These are phyloP conservation scores for Pythium pectinolyticum DNA, from an alignment of 352 stramenopile species.

Conservation along the genomic window DNA sequence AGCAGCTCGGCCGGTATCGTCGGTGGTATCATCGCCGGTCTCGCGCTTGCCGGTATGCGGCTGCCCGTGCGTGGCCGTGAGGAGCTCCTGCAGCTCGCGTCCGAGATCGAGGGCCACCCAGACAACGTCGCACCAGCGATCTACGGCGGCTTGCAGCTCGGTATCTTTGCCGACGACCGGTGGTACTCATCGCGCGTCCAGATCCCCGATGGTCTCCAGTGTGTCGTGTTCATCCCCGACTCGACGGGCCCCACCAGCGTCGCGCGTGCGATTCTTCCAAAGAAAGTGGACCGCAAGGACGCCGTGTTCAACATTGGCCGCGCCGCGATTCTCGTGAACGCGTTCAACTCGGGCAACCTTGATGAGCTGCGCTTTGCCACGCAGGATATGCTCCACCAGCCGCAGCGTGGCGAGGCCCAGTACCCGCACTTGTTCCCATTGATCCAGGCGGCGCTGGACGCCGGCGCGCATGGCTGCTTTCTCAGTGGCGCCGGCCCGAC, in stretches of 20 bases:
- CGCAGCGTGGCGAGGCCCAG: slow-evolving; percentile 92
- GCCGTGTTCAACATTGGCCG: slow-evolving; percentile 97
- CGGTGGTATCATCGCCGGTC: slow-evolving; percentile 96
- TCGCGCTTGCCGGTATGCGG: slow-evolving; percentile 96
- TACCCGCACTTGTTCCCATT: slow-evolving; percentile 97
- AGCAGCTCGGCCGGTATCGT: slow-evolving; percentile 98
- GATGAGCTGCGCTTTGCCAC: slow-evolving; percentile 95
- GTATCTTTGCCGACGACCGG: slow-evolving; percentile 91
- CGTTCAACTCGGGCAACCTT: slow-evolving; percentile 95
- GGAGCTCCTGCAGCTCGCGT: slow-evolving; percentile 96
- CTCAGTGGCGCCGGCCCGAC: slow-evolving; percentile 97
- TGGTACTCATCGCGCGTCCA: slow-evolving; percentile 97
- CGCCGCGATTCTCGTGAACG: slow-evolving; percentile 97
- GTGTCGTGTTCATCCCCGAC: slow-evolving; percentile 98
- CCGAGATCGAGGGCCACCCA: slow-evolving; percentile 97
- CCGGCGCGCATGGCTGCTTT: slow-evolving; percentile 94
- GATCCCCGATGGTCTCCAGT: slow-evolving; percentile 95
- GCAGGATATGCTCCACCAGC: slow-evolving; percentile 95
- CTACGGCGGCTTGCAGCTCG: slow-evolving; percentile 98
- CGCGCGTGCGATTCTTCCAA: slow-evolving; percentile 90
- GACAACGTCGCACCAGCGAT: slow-evolving; percentile 99
- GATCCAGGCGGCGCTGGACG: slow-evolving; percentile 94
- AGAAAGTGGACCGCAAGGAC: slow-evolving; percentile 89
- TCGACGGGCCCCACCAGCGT: slow-evolving; percentile 95
- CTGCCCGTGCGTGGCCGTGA: slow-evolving; percentile 89